A percentile compares a stretch with the other conserved stretches of the same genome.
phyloP scores from a whole-genome alignment of 768 basidiomycete species.

The Lentinula boryana region DNA sequence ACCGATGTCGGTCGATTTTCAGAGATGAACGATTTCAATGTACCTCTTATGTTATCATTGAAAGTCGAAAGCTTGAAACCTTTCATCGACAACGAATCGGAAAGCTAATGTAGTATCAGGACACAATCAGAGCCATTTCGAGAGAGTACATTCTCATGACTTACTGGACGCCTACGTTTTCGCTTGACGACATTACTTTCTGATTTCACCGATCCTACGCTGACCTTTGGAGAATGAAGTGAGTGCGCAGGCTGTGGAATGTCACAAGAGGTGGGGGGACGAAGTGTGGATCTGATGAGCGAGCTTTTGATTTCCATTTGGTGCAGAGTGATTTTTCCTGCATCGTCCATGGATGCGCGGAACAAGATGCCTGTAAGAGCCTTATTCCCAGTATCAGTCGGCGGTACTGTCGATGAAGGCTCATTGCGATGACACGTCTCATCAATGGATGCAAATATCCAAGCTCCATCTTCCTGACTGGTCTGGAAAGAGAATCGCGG shows the following conservation, averaged over 20 bases:
- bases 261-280: background rate
- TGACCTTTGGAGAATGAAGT: background rate
- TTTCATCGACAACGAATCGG: background rate
- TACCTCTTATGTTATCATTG: background rate
- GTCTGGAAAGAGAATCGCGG: background rate
- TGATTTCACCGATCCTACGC: background rate
- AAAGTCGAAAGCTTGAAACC: background rate
- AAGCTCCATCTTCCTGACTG: background rate
- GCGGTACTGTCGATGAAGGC: background rate
- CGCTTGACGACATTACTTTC: background rate
- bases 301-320: background rate
- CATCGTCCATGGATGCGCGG: background rate
- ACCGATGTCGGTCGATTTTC: background rate
- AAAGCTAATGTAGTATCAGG: background rate
- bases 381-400: background rate
- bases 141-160: background rate
- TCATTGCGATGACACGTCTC: background rate
- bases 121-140: background rate
- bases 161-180: background rate
- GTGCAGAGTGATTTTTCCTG: background rate
- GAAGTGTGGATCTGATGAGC: background rate
- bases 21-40: background rate
- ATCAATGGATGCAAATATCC: background rate
- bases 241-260: background rate
- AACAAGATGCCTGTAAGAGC: background rate